These are phyloP conservation scores for Schizochytrium sp. DNA, from an alignment of 108 stramenopile genomes.

Conservation along the genomic window DNA sequence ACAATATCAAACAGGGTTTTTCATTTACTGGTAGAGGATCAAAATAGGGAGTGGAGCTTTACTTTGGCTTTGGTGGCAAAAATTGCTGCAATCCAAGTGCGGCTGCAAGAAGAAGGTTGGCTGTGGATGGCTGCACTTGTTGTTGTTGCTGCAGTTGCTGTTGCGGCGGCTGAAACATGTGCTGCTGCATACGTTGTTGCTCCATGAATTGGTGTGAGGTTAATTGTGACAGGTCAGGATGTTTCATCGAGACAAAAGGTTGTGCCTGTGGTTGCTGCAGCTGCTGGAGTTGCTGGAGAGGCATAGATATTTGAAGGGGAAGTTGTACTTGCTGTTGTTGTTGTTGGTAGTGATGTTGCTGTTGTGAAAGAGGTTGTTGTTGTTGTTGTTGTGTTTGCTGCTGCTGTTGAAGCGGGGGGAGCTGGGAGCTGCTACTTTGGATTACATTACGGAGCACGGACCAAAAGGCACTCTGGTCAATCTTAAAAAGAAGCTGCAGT, in stretches of 20 bases:
- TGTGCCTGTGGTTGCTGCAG: neutral
- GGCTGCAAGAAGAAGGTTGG: neutral
- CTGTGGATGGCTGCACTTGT: neutral
- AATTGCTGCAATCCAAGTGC: neutral
- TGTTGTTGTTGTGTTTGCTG: neutral
- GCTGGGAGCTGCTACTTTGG: no score
- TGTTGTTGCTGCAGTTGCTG: constrained; percentile 11
- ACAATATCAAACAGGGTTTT: no score
- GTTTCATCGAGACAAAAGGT: no score
- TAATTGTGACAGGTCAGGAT: no score
- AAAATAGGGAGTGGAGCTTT: no score
- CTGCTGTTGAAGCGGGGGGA: neutral
- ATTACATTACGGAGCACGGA: no score
- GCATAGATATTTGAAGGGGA: neutral
- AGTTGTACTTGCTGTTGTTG: neutral
- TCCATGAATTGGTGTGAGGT: no score
- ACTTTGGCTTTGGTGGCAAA: neutral
- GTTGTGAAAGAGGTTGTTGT: neutral
- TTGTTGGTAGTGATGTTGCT: neutral
- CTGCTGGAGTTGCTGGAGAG: neutral
- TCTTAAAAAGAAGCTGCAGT: no score
- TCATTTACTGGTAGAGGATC: no score
- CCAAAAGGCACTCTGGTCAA: no score
- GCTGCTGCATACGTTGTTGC: neutral
- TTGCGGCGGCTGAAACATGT: neutral